These are phyloP conservation scores for Xylaria sp. DNA, from an alignment of 2,329 filamentous ascomycete species.

Conservation along the genomic window DNA sequence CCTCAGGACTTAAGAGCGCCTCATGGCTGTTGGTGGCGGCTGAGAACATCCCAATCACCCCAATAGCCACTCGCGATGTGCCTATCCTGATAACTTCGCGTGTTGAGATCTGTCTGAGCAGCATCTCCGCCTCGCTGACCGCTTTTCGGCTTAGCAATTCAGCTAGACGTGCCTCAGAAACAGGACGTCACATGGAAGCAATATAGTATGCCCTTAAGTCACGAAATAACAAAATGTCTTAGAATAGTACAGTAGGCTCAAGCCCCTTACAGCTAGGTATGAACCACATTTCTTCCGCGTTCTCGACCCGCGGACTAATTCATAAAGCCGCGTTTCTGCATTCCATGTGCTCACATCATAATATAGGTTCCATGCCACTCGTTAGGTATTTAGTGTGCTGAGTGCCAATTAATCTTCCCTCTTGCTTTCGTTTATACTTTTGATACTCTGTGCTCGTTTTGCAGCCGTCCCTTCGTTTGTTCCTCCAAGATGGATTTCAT, in stretches of 20 bases:
- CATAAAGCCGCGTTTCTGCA: conserved; percentile 7
- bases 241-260: conserved; percentile 5
- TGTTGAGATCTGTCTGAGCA: not conserved
- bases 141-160: conserved; percentile 1
- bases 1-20: no score
- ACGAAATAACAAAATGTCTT: conserved; percentile 28
- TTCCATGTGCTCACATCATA: not conserved
- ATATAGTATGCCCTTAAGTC: conserved; percentile 18
- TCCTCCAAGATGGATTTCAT: conserved; percentile 43
- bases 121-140: not conserved
- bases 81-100: not conserved
- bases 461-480: conserved; percentile 44
- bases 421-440: not conserved
- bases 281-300: not conserved
- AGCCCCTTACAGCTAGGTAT: conserved; percentile 12
- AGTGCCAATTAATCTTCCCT: conserved; percentile 26
- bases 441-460: conserved; percentile 28
- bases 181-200: not conserved
- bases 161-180: not conserved
- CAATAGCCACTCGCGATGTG: conserved; percentile 2
- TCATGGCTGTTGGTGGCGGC: conserved; percentile 23
- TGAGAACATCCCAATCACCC: conserved; percentile 19
- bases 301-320: not conserved
- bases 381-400: conserved; percentile 20
- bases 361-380: conserved; percentile 16